Conservation (phyloP, 2,329 filamentous ascomycete genomes). For the Domatiomyces catenatus region DNA sequence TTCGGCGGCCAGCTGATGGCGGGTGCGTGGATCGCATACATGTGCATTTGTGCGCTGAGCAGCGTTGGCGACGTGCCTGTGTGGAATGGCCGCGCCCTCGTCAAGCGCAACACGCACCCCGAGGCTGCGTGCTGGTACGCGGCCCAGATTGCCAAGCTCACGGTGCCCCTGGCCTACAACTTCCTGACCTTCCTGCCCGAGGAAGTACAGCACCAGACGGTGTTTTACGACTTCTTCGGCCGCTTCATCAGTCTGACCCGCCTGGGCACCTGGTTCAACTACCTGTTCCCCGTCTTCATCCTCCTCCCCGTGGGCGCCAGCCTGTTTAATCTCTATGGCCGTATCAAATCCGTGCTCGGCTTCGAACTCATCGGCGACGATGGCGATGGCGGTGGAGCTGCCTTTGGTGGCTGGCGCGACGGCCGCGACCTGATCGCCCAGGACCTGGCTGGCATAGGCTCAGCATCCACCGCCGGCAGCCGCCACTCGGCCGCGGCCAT, state of each 20-base stretch:
- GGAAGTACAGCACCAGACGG: constrained; percentile 57
- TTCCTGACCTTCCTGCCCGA: constrained; percentile 78
- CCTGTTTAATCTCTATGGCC: constrained; percentile 77
- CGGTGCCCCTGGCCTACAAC: constrained; percentile 87
- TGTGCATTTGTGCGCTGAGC: constrained; percentile 77
- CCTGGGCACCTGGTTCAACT: constrained; percentile 69
- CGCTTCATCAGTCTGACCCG: constrained; percentile 67
- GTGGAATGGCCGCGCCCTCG: constrained; percentile 89
- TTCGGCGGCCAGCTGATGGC: constrained; percentile 77
- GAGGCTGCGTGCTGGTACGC: constrained; percentile 95
- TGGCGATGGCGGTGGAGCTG: constrained; percentile 42
- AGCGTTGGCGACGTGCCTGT: constrained; percentile 87
- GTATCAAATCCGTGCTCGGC: constrained; percentile 59
- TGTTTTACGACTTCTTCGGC: constrained; percentile 79
- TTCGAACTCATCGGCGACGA: constrained; percentile 68
- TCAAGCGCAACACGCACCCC: constrained; percentile 76
- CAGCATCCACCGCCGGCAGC: constrained; percentile 22
- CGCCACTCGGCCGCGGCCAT: constrained; percentile 5
- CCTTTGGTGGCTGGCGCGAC: constrained; percentile 79
- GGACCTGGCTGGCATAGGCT: constrained; percentile 51
- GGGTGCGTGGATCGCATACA: constrained; percentile 83
- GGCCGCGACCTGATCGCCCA: constrained; percentile 79
- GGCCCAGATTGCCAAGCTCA: constrained; percentile 79
- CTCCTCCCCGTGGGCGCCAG: constrained; percentile 73
- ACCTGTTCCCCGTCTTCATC: constrained; percentile 76